phyloP scores from a whole-genome alignment of 2,329 filamentous ascomycete genomes.

The Graphilbum fragrans region DNA sequence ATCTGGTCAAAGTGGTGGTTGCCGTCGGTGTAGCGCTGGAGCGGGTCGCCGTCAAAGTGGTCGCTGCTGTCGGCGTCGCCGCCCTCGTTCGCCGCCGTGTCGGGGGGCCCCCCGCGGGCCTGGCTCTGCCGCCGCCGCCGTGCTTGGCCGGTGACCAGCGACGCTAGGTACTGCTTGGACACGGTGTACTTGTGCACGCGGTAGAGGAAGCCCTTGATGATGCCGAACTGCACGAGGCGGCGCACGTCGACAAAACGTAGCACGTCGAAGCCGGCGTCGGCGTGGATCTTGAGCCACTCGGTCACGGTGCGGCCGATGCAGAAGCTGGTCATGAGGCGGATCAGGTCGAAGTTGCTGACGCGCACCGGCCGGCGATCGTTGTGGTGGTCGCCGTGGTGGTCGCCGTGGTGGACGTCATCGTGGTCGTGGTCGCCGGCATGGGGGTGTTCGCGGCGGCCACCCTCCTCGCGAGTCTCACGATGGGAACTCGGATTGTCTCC shows the following conservation, averaged over 20 bases:
- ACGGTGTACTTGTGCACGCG: slow-evolving; percentile 86
- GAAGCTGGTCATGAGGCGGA: slow-evolving; percentile 78
- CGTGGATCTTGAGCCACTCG: slow-evolving; percentile 73
- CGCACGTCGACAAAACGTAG: slow-evolving; percentile 74
- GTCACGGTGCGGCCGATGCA: slow-evolving; percentile 72
- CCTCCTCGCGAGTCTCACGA: too few species aligned
- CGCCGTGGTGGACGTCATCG: slow-evolving; percentile 15
- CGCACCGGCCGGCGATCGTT: slow-evolving; percentile 14
- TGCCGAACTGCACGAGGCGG: slow-evolving; percentile 85
- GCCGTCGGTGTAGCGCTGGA: slow-evolving; percentile 62
- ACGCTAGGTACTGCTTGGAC: slow-evolving; percentile 47
- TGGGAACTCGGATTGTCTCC: not conserved
- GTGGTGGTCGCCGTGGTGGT: slow-evolving; percentile 8
- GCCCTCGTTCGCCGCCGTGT: not conserved
- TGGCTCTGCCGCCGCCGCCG: slow-evolving; percentile 15
- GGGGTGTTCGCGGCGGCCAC: not conserved
- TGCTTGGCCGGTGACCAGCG: slow-evolving; percentile 41
- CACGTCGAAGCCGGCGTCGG: slow-evolving; percentile 49
- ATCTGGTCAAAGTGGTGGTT: slow-evolving; percentile 72
- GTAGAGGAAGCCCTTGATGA: slow-evolving; percentile 91
- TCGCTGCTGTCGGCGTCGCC: slow-evolving; percentile 2
- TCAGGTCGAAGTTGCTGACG: slow-evolving; percentile 51
- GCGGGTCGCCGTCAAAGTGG: slow-evolving; percentile 27
- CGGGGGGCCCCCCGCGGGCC: slow-evolving; percentile 4
- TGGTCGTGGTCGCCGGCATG: slow-evolving; percentile 10